Evolutionary conservation across 2,329 filamentous ascomycete species (phyloP), one percentile per base, ranked within the genome.

Genomic region (Gliomastix tumulicola): DNA sequence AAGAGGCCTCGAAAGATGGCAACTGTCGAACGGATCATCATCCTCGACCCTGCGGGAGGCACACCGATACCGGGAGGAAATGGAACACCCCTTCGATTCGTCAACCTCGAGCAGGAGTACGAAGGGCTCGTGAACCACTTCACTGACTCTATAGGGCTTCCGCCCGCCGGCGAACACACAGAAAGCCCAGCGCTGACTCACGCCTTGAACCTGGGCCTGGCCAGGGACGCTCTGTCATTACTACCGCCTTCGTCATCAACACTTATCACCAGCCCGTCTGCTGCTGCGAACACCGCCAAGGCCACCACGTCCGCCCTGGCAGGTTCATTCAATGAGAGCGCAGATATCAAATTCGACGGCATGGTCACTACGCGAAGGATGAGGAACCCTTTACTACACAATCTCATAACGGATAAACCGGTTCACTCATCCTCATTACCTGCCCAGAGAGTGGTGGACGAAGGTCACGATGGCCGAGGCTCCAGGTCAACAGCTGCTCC

Each of bases 101-200:
- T 98, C 53, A 98, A 98, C 49, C 71, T 98, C 39, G 84, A 94
- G 53, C 88, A 97, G 53, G 90, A 98, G 54, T 95, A 84, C 46
- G 66, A 75, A 2, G 64, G 74, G 19, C 82, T 94, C 34, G 69
- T 76, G 42, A 59, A 71, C 13, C 75, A 88, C 46, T 66, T 94
- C 19, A 50, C 56, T 34, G 49, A 50, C 3, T 48, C 49, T 7
- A 46, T 54, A 23, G 49, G 49, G 15, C 54, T 49, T 18, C 50
- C 50, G 6, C 25, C 49, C 17, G 43, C 45, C 7, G 44, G 65
- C 49, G 61, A 49, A 41, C 44, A 35, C 41, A 45, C 36, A 20
- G 42, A 37, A 36, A 53, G 36, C 43, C 50, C 41, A 21, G 55
- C 53, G 10, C 60, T 63, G 12, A 47, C 80, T 82, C 62, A 62